Conservation (phyloP, 2,329 filamentous ascomycete genomes). For the Corinectria fuckeliana region DNA sequence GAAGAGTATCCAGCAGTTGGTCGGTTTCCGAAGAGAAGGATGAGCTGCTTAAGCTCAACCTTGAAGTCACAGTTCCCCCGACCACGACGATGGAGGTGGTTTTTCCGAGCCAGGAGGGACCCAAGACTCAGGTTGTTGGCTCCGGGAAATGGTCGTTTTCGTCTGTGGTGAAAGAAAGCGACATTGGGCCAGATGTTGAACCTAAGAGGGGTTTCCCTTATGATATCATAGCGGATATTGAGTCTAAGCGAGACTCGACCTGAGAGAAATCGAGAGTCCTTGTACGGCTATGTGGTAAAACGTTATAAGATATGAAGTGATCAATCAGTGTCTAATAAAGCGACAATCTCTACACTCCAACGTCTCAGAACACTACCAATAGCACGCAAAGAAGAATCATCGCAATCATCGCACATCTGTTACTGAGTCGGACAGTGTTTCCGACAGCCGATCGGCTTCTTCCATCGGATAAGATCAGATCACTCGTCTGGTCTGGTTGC, state of each 20-base stretch:
- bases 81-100: conserved; percentile 32
- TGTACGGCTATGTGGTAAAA: background rate
- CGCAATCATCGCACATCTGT: background rate
- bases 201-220: conserved; percentile 11
- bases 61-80: conserved; percentile 25
- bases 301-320: too few relatives aligned
- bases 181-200: conserved; percentile 4
- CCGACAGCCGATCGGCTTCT: background rate
- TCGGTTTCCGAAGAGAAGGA: conserved; percentile 20
- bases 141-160: conserved; percentile 30
- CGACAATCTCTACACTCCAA: too few relatives aligned
- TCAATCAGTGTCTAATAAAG: too few relatives aligned
- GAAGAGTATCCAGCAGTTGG: conserved; percentile 30
- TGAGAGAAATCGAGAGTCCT: background rate
- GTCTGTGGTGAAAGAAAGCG: background rate
- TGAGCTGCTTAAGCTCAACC: background rate
- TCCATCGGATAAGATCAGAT: background rate
- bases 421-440: background rate
- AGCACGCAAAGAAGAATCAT: background rate
- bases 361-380: background rate
- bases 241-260: background rate
- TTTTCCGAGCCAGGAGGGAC: conserved; percentile 11
- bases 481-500: background rate
- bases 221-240: conserved; percentile 11
- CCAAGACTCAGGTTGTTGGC: conserved; percentile 21